Conservation (phyloP, 192 early-diverging fungal genomes). For the Linnemannia exigua region DNA sequence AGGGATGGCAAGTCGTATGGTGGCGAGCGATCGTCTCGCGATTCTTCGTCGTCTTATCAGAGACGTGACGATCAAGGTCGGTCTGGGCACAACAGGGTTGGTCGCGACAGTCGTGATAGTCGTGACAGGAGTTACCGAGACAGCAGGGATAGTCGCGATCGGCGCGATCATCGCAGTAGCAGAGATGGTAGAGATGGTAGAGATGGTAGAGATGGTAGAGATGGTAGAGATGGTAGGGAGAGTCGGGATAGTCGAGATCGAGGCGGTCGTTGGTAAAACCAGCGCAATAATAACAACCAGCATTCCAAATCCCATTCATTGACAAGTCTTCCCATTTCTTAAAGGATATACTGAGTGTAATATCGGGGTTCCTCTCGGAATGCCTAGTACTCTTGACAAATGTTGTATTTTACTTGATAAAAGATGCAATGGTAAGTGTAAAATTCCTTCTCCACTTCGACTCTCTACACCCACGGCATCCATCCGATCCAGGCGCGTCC, state of each 20-base stretch:
- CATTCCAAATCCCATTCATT: background rate
- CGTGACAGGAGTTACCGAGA: conserved; percentile 14
- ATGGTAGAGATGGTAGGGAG: conserved; percentile 10
- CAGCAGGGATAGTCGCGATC: conserved; percentile 14
- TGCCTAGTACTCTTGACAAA: too few species aligned
- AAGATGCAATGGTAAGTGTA: background rate
- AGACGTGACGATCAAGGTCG: conserved; percentile 17
- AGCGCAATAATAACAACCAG: background rate
- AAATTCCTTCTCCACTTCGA: background rate
- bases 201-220: background rate
- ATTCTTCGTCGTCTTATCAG: conserved; percentile 16
- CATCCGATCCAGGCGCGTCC: conserved; percentile 79
- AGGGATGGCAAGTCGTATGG: background rate
- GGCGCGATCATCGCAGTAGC: background rate
- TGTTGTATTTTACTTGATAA: too few species aligned
- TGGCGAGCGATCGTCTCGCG: conserved; percentile 9
- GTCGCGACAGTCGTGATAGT: background rate
- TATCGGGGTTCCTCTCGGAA: too few species aligned
- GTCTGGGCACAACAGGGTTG: conserved; percentile 12
- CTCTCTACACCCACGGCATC: conserved; percentile 49
- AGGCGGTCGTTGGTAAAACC: too few species aligned
- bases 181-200: conserved; percentile 15
- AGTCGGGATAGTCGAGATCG: conserved; percentile 10
- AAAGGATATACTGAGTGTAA: too few species aligned
- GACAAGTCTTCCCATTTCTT: too few species aligned